Evolutionary conservation across 2,329 filamentous ascomycete genomes (phyloP), one percentile per base, ranked within the genome.

Genomic region (Ceratocystis papillata): DNA sequence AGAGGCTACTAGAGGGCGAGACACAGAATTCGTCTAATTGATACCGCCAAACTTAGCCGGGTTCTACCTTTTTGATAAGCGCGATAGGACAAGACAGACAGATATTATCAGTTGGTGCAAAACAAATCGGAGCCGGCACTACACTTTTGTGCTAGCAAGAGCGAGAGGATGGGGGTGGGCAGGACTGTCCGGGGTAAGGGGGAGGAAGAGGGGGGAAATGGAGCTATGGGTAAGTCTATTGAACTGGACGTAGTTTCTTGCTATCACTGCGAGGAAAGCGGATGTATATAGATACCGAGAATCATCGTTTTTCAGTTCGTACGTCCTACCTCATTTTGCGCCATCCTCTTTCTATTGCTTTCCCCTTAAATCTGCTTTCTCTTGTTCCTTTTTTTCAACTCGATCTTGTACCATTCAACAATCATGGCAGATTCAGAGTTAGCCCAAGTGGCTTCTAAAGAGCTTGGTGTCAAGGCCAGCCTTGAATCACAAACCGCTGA

Each of bases 401-500:
- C 48, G 15, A 25, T 5, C 15, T 28, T 4, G 12, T 20, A 63
- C 25, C 17, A 4, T 41, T 12, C 6, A 33, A 59, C 6, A 22
- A 37, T 10, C 55, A 61, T 50, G 17, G 17, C 22, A 37, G 45
- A 48, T n/a, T 10, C 41, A 30, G 28, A 53, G 5, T 22, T 65
- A 6, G n/a, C 41, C 53, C 30, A 61, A 12, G 28, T 22, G 20
- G 41, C 17, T 8, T 65, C 55, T 30, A 62, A 65, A 25, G 55
- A 65, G 28, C 7, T 65, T 20, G 53, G 15, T 15, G 55, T 65
- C 5, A 50, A 55, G 7, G 50, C 66, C 7, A 67, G 62, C 46
- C 41, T 63, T 3, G 66, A 67, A 33, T 62, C 55, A 0, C 66
- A 67, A 6, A 37, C 30, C 15, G 53, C n/a, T 2, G 33, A 55